A percentile compares a stretch with the other conserved stretches of the same genome.
phyloP scores from a whole-genome alignment of 108 stramenopile species.

The Epithemia pelagica region DNA sequence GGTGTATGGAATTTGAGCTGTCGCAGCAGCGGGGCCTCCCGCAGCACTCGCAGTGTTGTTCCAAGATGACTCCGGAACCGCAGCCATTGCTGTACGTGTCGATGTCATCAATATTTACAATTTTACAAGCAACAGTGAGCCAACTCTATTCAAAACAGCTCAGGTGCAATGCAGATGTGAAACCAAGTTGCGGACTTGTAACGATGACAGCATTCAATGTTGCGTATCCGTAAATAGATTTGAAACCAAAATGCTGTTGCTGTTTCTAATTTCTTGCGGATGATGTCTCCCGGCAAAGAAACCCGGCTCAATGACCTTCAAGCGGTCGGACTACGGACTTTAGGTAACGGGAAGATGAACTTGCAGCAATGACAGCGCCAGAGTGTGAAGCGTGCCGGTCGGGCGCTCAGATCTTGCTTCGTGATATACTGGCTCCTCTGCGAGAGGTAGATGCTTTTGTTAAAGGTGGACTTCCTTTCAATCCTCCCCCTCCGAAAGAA shows the following conservation, averaged over 20 bases:
- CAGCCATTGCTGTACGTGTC: conserved; percentile 1
- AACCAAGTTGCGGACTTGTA: no score
- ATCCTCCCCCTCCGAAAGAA: neutral
- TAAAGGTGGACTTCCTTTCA: neutral
- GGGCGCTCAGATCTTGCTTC: neutral
- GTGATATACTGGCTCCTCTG: neutral
- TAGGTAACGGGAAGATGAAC: no score
- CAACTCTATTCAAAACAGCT: no score
- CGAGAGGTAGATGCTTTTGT: no score
- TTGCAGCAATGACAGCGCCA: neutral
- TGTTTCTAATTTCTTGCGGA: neutral
- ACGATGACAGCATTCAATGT: neutral
- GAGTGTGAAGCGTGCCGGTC: neutral
- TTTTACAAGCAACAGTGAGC: neutral
- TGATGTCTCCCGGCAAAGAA: neutral
- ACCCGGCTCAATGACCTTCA: neutral
- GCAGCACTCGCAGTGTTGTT: neutral
- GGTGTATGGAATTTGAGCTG: neutral
- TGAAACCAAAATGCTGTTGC: neutral
- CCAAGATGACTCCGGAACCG: conserved; percentile 8
- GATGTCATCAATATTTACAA: neutral
- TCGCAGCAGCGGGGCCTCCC: neutral
- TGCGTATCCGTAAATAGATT: no score
- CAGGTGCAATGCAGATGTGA: no score
- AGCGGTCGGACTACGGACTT: neutral